Evolutionary conservation across 331 rosid species (phyloP).

Genomic region (Pyracantha coccinea): DNA sequence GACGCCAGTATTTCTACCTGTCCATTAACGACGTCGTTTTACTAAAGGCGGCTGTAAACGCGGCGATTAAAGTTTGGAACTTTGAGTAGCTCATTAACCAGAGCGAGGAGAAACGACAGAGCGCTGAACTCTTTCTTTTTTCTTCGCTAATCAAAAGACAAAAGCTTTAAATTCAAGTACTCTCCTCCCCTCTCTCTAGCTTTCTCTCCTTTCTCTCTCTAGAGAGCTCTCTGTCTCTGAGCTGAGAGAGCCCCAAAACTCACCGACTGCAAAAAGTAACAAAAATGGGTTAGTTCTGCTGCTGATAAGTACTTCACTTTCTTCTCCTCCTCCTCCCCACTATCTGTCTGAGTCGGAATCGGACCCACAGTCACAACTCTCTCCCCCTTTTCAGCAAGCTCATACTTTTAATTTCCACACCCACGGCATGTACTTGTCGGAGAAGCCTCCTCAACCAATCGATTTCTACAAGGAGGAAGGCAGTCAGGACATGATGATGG

Average conservation of each 20-base stretch:
- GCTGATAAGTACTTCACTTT: neutral
- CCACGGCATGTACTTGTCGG: conserved; percentile 55
- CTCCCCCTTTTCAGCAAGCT: neutral
- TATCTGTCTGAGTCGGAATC: neutral
- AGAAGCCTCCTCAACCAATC: conserved; percentile 66
- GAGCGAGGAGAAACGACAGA: neutral
- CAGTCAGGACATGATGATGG: conserved; percentile 72
- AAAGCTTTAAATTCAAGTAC: conserved; percentile 13
- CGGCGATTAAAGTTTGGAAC: neutral
- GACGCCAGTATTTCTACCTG: neutral
- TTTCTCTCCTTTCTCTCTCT: neutral
- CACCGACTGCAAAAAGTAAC: neutral
- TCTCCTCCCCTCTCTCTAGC: neutral
- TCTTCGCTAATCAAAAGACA: neutral
- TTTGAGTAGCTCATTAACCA: neutral
- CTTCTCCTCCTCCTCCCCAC: neutral
- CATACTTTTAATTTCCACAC: neutral
- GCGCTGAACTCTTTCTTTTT: neutral
- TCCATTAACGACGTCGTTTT: neutral
- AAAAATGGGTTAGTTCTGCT: conserved; percentile 10
- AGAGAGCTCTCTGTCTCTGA: neutral
- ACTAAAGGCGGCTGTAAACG: neutral
- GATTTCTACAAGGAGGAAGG: conserved; percentile 63
- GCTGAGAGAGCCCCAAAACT: neutral
- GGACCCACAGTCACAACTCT: neutral